Base-by-base conservation (phyloP, 1,284 basidiomycete species). In the Sporisorium sorghi region DNA sequence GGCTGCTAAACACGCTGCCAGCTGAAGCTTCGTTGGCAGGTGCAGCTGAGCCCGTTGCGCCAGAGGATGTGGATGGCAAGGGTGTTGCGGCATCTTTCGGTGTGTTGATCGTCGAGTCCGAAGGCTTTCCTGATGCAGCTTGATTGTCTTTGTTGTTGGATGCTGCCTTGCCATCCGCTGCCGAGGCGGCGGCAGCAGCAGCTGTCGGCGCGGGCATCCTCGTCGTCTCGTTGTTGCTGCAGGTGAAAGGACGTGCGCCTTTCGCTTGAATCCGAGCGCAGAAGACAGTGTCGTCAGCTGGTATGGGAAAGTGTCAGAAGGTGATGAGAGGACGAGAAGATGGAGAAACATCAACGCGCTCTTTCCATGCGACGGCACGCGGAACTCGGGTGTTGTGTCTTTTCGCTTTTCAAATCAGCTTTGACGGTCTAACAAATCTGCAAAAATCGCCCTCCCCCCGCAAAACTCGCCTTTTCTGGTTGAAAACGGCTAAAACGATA, bases 1-100 rank as follows among this genome's bases (percentile, higher is more conserved):
- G 63, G 21, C 52, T 71, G 63, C 72, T 74, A 42, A 69, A 69
- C 23, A 74, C 58, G 55, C 58, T 66, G 2, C 62, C 66, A 2
- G 47, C 56, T 2, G 65, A 56, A 30, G 61, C 59, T 8, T 66
- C 66, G 46, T 66, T 65, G 37, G 54, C 35, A 37, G 58, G 30
- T 6, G 59, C 51, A 28, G 62, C 32, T 17, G 59, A 55, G 15
- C 44, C 54, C 33, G 59, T 24, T 30, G 62, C 44, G 11, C 37
- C 37, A 30, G 28, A n/a, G 28, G 54, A 57, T 26, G 57, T 53
- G 44, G 48, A 33, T 19, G 62, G 50, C 32, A 61, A 33, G 10
- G 68, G 62, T 12, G 50, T 61, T 10, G 52, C 23, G 8, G 52
- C 52, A 59, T 72, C 63, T 32, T 67, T 72, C 5, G 63, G 69